phyloP scores from a whole-genome alignment of 176 grass and related monocot genomes.

The Poa annua region DNA sequence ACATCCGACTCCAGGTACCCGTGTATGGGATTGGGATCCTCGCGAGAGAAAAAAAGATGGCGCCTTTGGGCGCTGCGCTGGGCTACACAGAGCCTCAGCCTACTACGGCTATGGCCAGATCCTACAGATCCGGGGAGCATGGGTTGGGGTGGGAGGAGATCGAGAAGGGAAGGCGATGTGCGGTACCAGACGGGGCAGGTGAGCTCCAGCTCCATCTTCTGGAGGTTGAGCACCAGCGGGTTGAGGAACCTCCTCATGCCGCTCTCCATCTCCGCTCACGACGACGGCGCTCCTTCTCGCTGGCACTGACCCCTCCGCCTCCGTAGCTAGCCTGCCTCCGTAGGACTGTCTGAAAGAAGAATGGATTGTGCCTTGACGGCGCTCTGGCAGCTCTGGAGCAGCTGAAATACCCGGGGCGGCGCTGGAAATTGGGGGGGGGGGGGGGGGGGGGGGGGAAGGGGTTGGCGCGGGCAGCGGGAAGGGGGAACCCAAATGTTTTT shows the following conservation, averaged over 20 bases:
- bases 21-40: not conserved
- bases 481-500: constrained; percentile 41
- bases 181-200: constrained; percentile 94
- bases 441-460: no score
- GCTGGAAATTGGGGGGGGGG: constrained; percentile 21
- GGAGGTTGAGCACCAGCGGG: constrained; percentile 83
- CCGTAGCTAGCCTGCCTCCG: not conserved
- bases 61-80: no score
- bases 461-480: constrained; percentile 30
- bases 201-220: constrained; percentile 99
- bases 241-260: constrained; percentile 78
- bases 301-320: not conserved
- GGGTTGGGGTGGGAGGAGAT: not conserved
- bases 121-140: not conserved
- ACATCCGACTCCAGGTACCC: not conserved
- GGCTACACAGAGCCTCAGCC: not conserved
- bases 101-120: not conserved
- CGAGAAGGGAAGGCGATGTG: not conserved
- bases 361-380: not conserved
- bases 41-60: not conserved
- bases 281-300: not conserved
- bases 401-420: constrained; percentile 33
- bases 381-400: not conserved
- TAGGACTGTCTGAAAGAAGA: not conserved
- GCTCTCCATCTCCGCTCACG: constrained; percentile 48